These are phyloP conservation scores for Discostella pseudostelligera DNA, from an alignment of 108 stramenopile genomes.

Conservation along the genomic window DNA sequence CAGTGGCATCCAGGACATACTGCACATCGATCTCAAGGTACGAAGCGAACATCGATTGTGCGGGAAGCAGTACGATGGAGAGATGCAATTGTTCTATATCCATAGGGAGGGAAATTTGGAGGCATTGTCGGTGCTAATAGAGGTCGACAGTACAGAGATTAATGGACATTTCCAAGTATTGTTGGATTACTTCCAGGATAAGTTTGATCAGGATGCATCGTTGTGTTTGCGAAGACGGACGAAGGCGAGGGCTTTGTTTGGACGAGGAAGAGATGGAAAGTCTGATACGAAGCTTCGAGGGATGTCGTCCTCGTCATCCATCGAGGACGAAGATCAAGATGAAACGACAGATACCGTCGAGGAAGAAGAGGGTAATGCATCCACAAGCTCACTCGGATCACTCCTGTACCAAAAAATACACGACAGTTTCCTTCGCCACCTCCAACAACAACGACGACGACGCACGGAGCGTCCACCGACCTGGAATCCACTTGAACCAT, in stretches of 20 bases:
- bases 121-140: conserved; percentile 28
- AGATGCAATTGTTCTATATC: conserved; percentile 47
- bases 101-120: conserved; percentile 35
- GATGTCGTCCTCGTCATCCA: not conserved
- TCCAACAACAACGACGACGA: conserved; percentile 2
- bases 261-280: not conserved
- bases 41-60: conserved; percentile 63
- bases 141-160: conserved; percentile 19
- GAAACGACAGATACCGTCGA: not conserved
- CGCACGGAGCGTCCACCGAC: not conserved
- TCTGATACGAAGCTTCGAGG: conserved; percentile 14
- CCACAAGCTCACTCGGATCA: not conserved
- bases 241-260: conserved; percentile 28
- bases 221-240: conserved; percentile 20
- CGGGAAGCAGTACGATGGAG: conserved; percentile 68
- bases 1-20: conserved; percentile 33
- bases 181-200: conserved; percentile 35
- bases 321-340: conserved; percentile 18
- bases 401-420: conserved; percentile 12
- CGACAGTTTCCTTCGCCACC: conserved; percentile 18
- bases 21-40: conserved; percentile 59
- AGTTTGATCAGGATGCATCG: conserved; percentile 27
- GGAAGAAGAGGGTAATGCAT: conserved; percentile 1
- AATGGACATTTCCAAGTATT: conserved; percentile 37
- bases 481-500: conserved; percentile 24